These are phyloP conservation scores for Ogataea allantospora DNA, from an alignment of 805 yeast species.

Conservation along the genomic window DNA sequence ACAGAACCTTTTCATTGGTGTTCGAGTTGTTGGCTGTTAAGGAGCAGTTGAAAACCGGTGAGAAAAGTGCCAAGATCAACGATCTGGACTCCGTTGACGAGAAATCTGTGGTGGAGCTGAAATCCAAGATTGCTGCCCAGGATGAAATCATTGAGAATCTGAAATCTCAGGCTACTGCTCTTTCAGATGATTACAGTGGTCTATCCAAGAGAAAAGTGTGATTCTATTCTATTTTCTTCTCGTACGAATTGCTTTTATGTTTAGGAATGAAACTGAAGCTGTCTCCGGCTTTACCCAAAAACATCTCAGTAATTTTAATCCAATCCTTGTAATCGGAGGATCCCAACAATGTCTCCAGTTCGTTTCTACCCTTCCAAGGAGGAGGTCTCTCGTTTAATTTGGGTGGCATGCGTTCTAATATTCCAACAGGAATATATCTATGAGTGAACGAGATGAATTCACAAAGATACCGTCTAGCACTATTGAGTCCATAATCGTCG, in stretches of 20 bases:
- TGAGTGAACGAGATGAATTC: conserved; percentile 94
- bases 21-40: conserved; percentile 67
- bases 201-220: conserved; percentile 5
- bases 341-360: conserved; percentile 85
- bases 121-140: conserved; percentile 52
- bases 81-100: conserved; percentile 30
- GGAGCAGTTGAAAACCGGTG: conserved; percentile 41
- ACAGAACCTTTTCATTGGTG: conserved; percentile 79
- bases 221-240: conserved; percentile 14
- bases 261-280: conserved; percentile 83
- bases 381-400: conserved; percentile 92
- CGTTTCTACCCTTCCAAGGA: conserved; percentile 88
- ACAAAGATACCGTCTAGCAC: conserved; percentile 86
- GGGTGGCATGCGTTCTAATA: conserved; percentile 85
- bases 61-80: conserved; percentile 11
- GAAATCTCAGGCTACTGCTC: conserved; percentile 68
- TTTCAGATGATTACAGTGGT: conserved; percentile 61
- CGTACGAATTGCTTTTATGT: conserved; percentile 88
- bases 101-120: conserved; percentile 45
- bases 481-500: conserved; percentile 89
- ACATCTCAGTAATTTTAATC: conserved; percentile 95
- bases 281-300: conserved; percentile 80
- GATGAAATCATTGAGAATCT: conserved; percentile 64
- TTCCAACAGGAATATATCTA: conserved; percentile 91
- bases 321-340: conserved; percentile 86